phyloP scores from a whole-genome alignment of 2,329 filamentous ascomycete species.

The Xylariaceae sp. region DNA sequence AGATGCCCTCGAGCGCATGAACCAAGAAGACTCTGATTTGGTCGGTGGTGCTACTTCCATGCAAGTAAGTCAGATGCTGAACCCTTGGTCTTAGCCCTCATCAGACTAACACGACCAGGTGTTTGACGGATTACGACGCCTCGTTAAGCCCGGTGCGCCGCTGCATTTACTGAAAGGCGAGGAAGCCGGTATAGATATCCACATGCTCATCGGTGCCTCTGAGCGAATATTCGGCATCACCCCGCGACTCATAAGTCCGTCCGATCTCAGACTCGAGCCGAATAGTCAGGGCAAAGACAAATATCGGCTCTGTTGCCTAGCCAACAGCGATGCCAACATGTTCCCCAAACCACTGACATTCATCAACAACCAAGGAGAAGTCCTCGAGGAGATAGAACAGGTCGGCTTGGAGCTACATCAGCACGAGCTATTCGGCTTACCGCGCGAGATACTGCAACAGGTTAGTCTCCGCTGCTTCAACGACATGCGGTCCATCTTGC shows the following conservation, averaged over 20 bases:
- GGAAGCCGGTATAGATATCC: constrained; percentile 36
- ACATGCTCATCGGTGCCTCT: constrained; percentile 34
- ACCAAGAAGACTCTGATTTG: constrained; percentile 13
- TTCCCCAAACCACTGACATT: constrained; percentile 9
- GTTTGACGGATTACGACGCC: constrained; percentile 27
- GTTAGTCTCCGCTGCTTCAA: constrained; percentile 37
- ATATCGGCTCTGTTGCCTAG: constrained; percentile 30
- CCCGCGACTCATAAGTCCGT: constrained; percentile 33
- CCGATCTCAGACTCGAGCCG: constrained; percentile 32
- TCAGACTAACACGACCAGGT: constrained; percentile 23
- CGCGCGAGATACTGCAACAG: constrained; percentile 31
- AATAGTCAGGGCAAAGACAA: constrained; percentile 22
- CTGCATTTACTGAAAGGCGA: constrained; percentile 36
- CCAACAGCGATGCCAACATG: constrained; percentile 11
- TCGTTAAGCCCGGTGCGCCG: constrained; percentile 30
- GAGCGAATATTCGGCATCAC: constrained; percentile 27
- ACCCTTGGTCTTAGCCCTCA: background rate
- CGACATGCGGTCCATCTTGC: constrained; percentile 36
- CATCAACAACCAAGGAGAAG: constrained; percentile 22
- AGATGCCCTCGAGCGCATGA: constrained; percentile 23
- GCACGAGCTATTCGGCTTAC: constrained; percentile 32
- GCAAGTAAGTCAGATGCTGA: constrained; percentile 18
- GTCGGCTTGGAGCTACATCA: constrained; percentile 38
- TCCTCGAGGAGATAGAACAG: constrained; percentile 34
- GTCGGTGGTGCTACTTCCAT: constrained; percentile 25